Evolutionary conservation across 2,329 filamentous ascomycete species (phyloP), one percentile per base, ranked within the genome.

Genomic region (Arthroderma sp.): DNA sequence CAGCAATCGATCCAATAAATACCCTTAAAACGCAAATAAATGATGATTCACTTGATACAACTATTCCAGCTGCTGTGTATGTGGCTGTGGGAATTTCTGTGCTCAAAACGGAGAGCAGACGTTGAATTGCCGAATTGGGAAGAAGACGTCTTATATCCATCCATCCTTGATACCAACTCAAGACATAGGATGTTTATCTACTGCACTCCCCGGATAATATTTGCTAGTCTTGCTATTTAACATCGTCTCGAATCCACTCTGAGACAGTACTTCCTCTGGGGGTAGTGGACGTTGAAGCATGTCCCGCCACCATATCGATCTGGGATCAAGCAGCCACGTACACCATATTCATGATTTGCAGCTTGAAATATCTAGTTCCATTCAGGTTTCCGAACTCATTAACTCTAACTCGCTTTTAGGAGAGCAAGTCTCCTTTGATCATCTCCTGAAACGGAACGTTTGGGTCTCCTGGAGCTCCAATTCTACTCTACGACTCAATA

Each of bases 381-480:
- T 60, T 4, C 54, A 61, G 15, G 44, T 67, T 13, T 53, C 57
- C 13, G 37, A 57, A 38, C 43, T 57, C 1, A 23, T 53, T 6
- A 25, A 38, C 4, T 17, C 37, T 6, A 17, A 9, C 7, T 11
- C 9, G 19, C 23, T n/a, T 21, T 38, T 37, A 2, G 17, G 23
- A 19, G 8, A n/a, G 62, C n/a, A 38, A 56, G 31, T 39, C 25
- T 52, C 25, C 1, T 6, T 56, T 31, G 39, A 63, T 4, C 7
- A 52, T 15, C 38, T 63, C 31, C 21, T 13, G 55, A 47, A 56
- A 56, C 39, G 21, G 49, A 54, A 58, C 13, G 23, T 65, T 28
- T 73, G 70, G 70, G 60, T 69, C 6, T 62, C 58, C 33, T 65
- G 68, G 56, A 61, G 62, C 9, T 53, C 59, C 8, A 57, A 57